Conservation (phyloP, 495 filamentous ascomycete genomes). For the Mytilinidion resinicola region DNA sequence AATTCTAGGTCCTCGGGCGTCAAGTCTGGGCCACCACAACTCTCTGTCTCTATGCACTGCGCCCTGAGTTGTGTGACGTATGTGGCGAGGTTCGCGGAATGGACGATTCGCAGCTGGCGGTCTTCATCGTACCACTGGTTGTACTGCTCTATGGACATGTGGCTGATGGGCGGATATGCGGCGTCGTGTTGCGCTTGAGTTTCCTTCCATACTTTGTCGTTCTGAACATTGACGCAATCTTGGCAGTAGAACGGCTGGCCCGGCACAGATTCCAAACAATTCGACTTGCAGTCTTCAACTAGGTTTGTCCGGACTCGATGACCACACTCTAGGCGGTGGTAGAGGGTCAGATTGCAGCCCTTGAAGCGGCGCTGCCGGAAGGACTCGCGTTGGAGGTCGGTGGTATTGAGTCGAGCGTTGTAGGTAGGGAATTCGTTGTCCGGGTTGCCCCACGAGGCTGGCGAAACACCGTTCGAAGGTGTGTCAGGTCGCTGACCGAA, state of each 20-base stretch:
- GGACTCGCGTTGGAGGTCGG: no score
- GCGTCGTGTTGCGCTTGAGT: conserved; percentile 11
- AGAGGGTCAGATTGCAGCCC: conserved; percentile 14
- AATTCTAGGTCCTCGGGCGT: not conserved
- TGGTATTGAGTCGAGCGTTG: no score
- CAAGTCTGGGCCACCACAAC: not conserved
- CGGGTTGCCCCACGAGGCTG: no score
- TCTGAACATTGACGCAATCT: conserved; percentile 13
- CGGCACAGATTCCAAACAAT: conserved; percentile 13
- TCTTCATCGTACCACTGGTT: conserved; percentile 17
- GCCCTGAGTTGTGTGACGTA: not conserved
- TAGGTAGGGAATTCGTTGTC: no score
- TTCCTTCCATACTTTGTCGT: conserved; percentile 5
- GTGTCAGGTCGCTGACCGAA: no score
- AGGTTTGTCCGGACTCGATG: conserved; percentile 22
- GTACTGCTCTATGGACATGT: conserved; percentile 20
- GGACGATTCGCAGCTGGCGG: conserved; percentile 8
- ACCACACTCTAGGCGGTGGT: conserved; percentile 20
- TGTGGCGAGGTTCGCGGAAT: not conserved
- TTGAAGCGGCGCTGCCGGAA: conserved; percentile 7
- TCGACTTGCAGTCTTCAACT: conserved; percentile 22
- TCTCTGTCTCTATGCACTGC: not conserved
- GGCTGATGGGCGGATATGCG: conserved; percentile 4
- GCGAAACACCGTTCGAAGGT: no score
- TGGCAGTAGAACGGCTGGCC: conserved; percentile 19